These are phyloP conservation scores for Glaciozyma martinii DNA, from an alignment of 768 basidiomycete species.

Conservation along the genomic window DNA sequence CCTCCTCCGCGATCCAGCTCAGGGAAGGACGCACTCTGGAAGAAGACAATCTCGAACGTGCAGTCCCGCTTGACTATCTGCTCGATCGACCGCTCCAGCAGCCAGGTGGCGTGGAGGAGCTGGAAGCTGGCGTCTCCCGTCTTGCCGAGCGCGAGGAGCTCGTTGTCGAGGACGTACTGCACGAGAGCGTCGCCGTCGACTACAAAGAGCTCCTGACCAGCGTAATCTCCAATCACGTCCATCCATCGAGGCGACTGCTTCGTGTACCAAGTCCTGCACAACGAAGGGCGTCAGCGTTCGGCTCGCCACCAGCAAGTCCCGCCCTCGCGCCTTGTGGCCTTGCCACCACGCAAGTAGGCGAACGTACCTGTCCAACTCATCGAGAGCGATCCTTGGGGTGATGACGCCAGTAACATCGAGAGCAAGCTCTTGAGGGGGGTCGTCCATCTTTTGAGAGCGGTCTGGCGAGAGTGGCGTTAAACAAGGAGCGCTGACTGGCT, in stretches of 20 bases:
- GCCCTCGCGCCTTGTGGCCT: neutral
- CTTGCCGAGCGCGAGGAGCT: slow-evolving; percentile 52
- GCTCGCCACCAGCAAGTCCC: neutral
- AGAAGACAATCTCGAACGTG: slow-evolving; percentile 59
- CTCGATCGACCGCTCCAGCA: slow-evolving; percentile 49
- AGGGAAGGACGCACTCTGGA: slow-evolving; percentile 44
- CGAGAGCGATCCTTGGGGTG: neutral
- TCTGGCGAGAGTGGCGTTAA: too few species aligned
- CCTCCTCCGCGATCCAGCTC: neutral
- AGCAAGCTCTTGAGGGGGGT: too few species aligned
- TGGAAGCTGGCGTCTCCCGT: slow-evolving; percentile 52
- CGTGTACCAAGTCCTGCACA: neutral
- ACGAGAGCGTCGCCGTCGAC: slow-evolving; percentile 56
- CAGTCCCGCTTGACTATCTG: slow-evolving; percentile 49
- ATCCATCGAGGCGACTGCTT: slow-evolving; percentile 46
- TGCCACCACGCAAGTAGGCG: neutral
- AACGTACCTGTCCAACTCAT: neutral
- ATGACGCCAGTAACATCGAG: too few species aligned
- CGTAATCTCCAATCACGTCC: slow-evolving; percentile 60
- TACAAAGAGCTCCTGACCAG: slow-evolving; percentile 57
- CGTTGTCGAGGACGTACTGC: slow-evolving; percentile 53
- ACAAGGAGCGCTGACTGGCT: too few species aligned
- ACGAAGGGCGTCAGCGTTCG: neutral
- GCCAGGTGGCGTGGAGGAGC: slow-evolving; percentile 53
- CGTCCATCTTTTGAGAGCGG: too few species aligned